A percentile compares a stretch with the other conserved stretches of the same genome.
Evolutionary conservation across 148 eudicot genomes (phyloP).

Genomic region (Oxyria digyna): DNA sequence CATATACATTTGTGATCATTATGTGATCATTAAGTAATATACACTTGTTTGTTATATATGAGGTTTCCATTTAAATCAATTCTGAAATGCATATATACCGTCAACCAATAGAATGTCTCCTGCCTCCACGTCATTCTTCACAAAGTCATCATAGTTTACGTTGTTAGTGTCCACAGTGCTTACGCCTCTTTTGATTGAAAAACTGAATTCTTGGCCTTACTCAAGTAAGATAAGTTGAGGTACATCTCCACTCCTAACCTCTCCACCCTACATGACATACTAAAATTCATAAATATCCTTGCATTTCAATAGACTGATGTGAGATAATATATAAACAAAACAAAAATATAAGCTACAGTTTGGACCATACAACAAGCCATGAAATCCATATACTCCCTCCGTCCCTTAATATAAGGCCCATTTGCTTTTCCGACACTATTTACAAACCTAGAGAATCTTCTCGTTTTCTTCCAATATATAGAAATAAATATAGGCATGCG

Average conservation of each 20-base stretch:
- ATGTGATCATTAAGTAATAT: no score
- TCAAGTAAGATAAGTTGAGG: constrained; percentile 74
- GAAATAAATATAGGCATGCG: no score
- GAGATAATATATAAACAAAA: not conserved
- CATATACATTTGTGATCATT: no score
- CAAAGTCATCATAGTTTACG: constrained; percentile 98
- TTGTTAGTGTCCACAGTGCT: constrained; percentile 80
- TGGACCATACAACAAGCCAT: not conserved
- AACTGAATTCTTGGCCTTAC: constrained; percentile 83
- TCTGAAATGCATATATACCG: constrained; percentile 41
- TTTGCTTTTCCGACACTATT: no score
- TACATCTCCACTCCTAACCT: constrained; percentile 98
- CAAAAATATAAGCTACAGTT: not conserved
- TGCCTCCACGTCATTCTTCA: constrained; percentile 90
- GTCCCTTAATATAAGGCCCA: not conserved
- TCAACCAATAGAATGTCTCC: constrained; percentile 98
- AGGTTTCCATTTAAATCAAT: no score
- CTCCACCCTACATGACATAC: constrained; percentile 60
- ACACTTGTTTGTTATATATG: no score
- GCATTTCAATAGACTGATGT: not conserved
- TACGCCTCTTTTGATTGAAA: constrained; percentile 89
- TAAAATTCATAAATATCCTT: not conserved
- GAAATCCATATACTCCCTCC: not conserved
- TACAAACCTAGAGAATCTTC: no score
- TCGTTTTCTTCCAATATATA: no score